Base-by-base conservation (phyloP, 1,284 basidiomycete species). In the Ceratorhiza oryzae-sativae region DNA sequence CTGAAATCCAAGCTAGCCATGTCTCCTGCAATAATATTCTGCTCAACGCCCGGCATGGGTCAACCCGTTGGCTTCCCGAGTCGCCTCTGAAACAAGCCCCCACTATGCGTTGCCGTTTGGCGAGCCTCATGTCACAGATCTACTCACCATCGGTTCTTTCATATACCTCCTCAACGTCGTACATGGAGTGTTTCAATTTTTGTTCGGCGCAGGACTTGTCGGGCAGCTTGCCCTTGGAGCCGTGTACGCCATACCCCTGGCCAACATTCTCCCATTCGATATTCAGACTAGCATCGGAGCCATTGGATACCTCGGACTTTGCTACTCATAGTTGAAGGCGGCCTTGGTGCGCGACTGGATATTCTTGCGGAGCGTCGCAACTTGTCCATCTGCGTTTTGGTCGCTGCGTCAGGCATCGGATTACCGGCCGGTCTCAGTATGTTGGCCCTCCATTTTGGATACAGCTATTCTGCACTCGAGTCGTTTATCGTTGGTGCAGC, bases 311-410 rank as follows among this genome's bases (percentile, higher is more conserved):
- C 72, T 86, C 0, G 86, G 86, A 0, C 78, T 87, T 78, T 87
- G n/a, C 77, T 86, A 5, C 80, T 87, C 53, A 83, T 87, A 2
- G 85, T 86, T 72, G 82, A 86, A 79, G 84, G 85, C 51, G 86
- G 85, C 1, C 79, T 86, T 8, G 81, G 79, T 10, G 83, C 84
- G 4, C 79, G 82, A 25, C 76, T 85, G 0, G 68, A 76, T 0
- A 76, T 80, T 3, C 78, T 86, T 4, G 53, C 46, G 18, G 48
- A 65, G 13, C 73, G 81, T 5, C 77, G 79, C 0, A 82, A 84
- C 39, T 77, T 86, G 2, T 79, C 79, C 0, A 77, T 86, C 1
- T 84, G 86, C 0, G 72, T 78, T 15, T 42, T 81, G 6, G 81
- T 83, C 32, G 86, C 86, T 0, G 63, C 82, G 6, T 82, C 82